Evolutionary conservation across 148 eudicot species (phyloP), one percentile per base, ranked within the genome.

Genomic region (Mesembryanthemum crystallinum): DNA sequence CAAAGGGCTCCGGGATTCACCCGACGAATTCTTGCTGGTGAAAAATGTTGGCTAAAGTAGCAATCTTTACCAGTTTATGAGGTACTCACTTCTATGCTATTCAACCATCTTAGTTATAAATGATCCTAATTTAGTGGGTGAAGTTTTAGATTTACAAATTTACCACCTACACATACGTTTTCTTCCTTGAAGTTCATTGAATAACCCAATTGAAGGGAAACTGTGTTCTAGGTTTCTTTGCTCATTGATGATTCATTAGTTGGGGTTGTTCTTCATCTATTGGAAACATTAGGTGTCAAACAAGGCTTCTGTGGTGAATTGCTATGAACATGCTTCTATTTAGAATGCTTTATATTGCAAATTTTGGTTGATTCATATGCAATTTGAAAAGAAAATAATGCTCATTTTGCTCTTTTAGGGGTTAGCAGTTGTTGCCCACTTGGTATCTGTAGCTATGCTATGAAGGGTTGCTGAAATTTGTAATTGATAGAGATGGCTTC

Each of bases 401-500:
- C 28, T 20, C 10, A n/a, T 18, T 76, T 69, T 45, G 67, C 11
- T 24, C 39, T n/a, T 61, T 37, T 35, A 3, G 17, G 69, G 55
- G 24, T 15, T 47, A 59, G 3, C 7, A 28, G 59, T 47, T 24
- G 24, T 77, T 47, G 47, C 37, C n/a, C 1, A 15, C 7, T 52
- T 24, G 42, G 28, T 2, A 24, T 70, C 8, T 43, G 25, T 33
- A 27, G 78, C 29, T 39, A 11, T 18, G 17, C 32, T 43, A 39
- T 67, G 57, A 60, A 23, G 61, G 60, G 11, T 24, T 57, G 62
- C 61, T 77, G 80, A 69, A 30, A 15, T 47, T 30, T 5, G 17
- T 24, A 43, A 45, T 12, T 23, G 21, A 27, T 24, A 29, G 35
- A 10, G 68, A 77, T 81, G 84, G 15, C 23, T 37, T 67, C 81